phyloP scores from a whole-genome alignment of 2,329 filamentous ascomycete species.

The Alternaria hordeiaustralica region DNA sequence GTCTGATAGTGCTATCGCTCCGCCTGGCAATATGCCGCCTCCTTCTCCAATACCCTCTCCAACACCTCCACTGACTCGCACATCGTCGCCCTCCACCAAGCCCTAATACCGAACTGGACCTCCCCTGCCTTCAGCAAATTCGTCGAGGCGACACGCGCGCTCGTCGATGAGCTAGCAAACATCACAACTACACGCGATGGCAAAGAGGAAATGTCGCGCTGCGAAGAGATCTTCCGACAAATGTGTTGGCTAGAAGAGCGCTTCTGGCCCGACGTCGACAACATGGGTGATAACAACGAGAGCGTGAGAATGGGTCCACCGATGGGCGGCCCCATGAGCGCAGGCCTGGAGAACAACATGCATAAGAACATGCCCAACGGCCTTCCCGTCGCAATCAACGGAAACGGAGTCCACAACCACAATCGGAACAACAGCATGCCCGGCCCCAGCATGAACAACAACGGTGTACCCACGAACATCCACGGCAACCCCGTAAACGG shows the following conservation, averaged over 20 bases:
- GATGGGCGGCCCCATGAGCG: constrained; percentile 21
- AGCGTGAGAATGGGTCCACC: constrained; percentile 29
- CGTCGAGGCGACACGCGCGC: constrained; percentile 55
- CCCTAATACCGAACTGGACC: constrained; percentile 60
- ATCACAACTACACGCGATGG: constrained; percentile 55
- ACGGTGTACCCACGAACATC: constrained; percentile 6
- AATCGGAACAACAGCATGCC: constrained; percentile 10
- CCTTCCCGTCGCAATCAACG: constrained; percentile 10
- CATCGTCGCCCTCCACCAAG: constrained; percentile 57
- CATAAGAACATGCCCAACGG: constrained; percentile 21
- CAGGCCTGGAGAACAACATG: constrained; percentile 29
- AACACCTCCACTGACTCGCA: constrained; percentile 51
- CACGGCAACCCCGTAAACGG: constrained; percentile 9
- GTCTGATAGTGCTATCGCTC: constrained; percentile 51
- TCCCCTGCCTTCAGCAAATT: constrained; percentile 58
- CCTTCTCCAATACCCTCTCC: constrained; percentile 50
- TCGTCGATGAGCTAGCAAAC: constrained; percentile 59
- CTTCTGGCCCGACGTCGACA: constrained; percentile 58
- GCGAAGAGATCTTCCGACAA: constrained; percentile 57
- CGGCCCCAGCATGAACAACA: constrained; percentile 12
- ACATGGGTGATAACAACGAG: constrained; percentile 56
- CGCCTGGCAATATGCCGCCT: constrained; percentile 57
- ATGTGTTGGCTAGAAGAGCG: constrained; percentile 57
- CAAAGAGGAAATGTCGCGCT: constrained; percentile 55
- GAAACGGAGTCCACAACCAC: constrained; percentile 9